phyloP scores from a whole-genome alignment of 129 eudicot genomes.

The Heracleum sosnowskyi region DNA sequence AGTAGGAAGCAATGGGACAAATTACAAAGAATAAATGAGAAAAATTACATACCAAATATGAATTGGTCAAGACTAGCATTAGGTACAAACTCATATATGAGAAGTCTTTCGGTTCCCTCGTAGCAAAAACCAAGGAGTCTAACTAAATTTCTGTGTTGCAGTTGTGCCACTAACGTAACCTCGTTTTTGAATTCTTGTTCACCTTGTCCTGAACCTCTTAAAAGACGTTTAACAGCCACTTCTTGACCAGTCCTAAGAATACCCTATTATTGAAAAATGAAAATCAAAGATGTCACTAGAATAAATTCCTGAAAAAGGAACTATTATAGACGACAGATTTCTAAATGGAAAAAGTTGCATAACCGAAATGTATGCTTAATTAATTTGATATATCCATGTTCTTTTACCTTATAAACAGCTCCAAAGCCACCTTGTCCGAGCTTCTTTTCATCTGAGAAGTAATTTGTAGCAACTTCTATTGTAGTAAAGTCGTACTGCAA shows the following conservation, averaged over 20 bases:
- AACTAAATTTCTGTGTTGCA: slow-evolving; percentile 30
- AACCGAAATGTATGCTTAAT: no score
- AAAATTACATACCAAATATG: slow-evolving; percentile 13
- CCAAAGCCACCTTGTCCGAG: slow-evolving; percentile 10
- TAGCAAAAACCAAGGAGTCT: slow-evolving; percentile 28
- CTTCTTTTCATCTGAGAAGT: background rate
- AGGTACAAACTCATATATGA: slow-evolving; percentile 28
- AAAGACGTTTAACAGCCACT: slow-evolving; percentile 7
- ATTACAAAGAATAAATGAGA: background rate
- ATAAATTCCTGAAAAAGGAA: background rate
- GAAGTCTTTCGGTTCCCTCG: slow-evolving; percentile 24
- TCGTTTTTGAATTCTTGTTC: slow-evolving; percentile 20
- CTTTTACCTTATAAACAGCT: slow-evolving; percentile 15
- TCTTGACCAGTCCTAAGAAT: background rate
- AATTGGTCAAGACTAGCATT: slow-evolving; percentile 31
- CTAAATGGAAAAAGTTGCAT: no score
- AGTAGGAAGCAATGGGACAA: no score
- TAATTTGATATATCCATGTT: background rate
- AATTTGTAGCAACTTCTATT: background rate
- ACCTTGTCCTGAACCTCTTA: slow-evolving; percentile 14
- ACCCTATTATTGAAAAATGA: background rate
- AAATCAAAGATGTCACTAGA: background rate
- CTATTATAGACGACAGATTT: no score
- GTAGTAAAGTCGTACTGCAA: slow-evolving; percentile 4
- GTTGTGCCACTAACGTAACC: slow-evolving; percentile 18